A percentile compares a stretch with the other conserved stretches of the same genome.
These are phyloP conservation scores for Hypoxylon rickii DNA, from an alignment of 495 filamentous ascomycete species.

Conservation along the genomic window DNA sequence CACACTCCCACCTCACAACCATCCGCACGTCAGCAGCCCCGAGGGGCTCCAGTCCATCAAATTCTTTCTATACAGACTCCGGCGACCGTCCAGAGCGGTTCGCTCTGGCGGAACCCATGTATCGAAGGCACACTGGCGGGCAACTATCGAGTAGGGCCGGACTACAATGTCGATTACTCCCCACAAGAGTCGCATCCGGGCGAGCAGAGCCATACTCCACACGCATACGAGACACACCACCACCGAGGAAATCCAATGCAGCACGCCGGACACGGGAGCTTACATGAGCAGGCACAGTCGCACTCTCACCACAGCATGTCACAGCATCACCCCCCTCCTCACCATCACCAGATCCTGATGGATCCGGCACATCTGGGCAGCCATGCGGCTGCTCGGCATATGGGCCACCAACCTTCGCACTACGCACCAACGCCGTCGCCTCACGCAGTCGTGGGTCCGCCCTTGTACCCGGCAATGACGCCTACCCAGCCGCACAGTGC, in stretches of 20 bases:
- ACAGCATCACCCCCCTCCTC: conserved; percentile 54
- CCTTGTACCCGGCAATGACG: conserved; percentile 51
- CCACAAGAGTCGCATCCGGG: conserved; percentile 62
- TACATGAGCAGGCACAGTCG: conserved; percentile 49
- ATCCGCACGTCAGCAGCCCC: conserved; percentile 43
- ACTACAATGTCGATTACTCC: conserved; percentile 68
- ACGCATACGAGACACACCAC: conserved; percentile 58
- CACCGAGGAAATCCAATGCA: conserved; percentile 45
- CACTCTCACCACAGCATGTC: conserved; percentile 54
- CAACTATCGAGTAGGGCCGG: conserved; percentile 62
- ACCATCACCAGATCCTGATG: conserved; percentile 55
- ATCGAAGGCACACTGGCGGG: conserved; percentile 68
- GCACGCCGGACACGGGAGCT: conserved; percentile 48
- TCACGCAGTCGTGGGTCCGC: conserved; percentile 47
- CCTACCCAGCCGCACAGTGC: conserved; percentile 47
- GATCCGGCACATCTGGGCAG: conserved; percentile 51
- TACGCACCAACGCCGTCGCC: conserved; percentile 47
- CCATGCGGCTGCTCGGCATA: conserved; percentile 49
- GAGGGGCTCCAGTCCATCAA: conserved; percentile 52
- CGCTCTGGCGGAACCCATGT: conserved; percentile 76
- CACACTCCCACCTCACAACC: conserved; percentile 27
- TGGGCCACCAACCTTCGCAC: conserved; percentile 53
- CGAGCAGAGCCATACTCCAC: conserved; percentile 56
- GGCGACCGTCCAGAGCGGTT: conserved; percentile 70
- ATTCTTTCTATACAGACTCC: conserved; percentile 59